These are phyloP conservation scores for Calonectria multiphialidica DNA, from an alignment of 2,329 filamentous ascomycete species.

Conservation along the genomic window DNA sequence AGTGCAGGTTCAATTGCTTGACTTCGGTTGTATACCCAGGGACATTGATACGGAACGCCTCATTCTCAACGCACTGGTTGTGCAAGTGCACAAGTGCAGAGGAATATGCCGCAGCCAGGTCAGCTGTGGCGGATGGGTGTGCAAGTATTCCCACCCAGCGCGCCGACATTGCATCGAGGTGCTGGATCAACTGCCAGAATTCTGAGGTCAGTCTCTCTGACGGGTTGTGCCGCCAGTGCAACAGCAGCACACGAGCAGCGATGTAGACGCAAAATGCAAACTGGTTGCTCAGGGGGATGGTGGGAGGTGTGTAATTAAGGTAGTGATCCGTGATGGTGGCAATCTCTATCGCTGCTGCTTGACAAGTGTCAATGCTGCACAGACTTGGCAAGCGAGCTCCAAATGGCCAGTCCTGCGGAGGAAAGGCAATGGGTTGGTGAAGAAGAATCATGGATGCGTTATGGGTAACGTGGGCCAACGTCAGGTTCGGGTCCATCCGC, in stretches of 20 bases:
- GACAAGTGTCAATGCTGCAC: conserved; percentile 58
- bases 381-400: conserved; percentile 52
- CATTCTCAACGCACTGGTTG: conserved; percentile 16
- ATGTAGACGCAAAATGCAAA: conserved; percentile 59
- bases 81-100: conserved; percentile 5
- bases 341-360: conserved; percentile 56
- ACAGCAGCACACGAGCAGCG: conserved; percentile 53
- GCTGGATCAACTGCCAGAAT: conserved; percentile 40
- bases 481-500: conserved; percentile 60
- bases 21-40: conserved; percentile 31
- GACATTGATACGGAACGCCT: conserved; percentile 22
- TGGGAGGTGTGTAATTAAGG: conserved; percentile 46
- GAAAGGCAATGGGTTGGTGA: conserved; percentile 59
- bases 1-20: conserved; percentile 18
- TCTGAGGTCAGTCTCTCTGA: conserved; percentile 34
- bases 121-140: background rate
- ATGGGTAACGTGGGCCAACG: conserved; percentile 60
- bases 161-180: conserved; percentile 36
- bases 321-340: conserved; percentile 57
- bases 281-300: conserved; percentile 47
- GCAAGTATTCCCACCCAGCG: conserved; percentile 32
- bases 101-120: conserved; percentile 14
- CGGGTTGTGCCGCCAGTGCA: conserved; percentile 44
- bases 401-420: conserved; percentile 48
- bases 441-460: conserved; percentile 61